Evolutionary conservation across 1,284 basidiomycete species (phyloP), one percentile per base, ranked within the genome.

Genomic region (Ceratobasidium sp.): DNA sequence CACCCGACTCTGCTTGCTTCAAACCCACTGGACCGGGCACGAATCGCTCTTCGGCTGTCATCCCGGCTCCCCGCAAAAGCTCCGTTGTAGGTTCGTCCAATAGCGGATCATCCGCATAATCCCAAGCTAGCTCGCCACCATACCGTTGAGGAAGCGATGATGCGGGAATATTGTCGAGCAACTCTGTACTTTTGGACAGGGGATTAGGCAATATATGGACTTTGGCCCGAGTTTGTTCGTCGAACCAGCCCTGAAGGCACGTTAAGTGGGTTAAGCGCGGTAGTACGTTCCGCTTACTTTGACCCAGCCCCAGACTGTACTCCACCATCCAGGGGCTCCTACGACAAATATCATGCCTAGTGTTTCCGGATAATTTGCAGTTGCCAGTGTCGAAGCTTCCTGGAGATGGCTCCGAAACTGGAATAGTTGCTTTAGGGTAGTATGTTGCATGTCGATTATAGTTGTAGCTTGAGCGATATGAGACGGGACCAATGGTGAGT

Each of bases 291-390:
- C 35, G 34, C 78, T 56, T 62, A 86, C 88, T 81, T 89, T 90
- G 74, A 92, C 82, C 90, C 90, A 92, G 20, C 82, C 83, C 91
- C 90, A 92, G 22, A 91, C 81, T 0, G 87, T 90, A 0, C 87
- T 84, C 76, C 92, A 92, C 79, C 90, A 93, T 0, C 85, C 80
- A 0, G 91, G 91, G 0, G 89, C 86, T 71, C 92, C 92, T 49
- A 93, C 86, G 65, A 93, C 79, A 25, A 82, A 87, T 72, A 75
- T 74, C 35, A 56, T 69, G 27, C 75, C 76, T 31, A 77, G 73
- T 0, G 76, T 78, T 77, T 93, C 91, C 1, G 91, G 90, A 75
- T 92, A 92, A 73, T 92, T 88, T 20, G 88, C 88, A 0, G 89
- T 90, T 0, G 88, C 89, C 55, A 93, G 82, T 15, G 80, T 82